A percentile compares a stretch with the other conserved stretches of the same genome.
Evolutionary conservation across 148 eudicot species (phyloP).

Genomic region (Vaccinium vitisidaea): DNA sequence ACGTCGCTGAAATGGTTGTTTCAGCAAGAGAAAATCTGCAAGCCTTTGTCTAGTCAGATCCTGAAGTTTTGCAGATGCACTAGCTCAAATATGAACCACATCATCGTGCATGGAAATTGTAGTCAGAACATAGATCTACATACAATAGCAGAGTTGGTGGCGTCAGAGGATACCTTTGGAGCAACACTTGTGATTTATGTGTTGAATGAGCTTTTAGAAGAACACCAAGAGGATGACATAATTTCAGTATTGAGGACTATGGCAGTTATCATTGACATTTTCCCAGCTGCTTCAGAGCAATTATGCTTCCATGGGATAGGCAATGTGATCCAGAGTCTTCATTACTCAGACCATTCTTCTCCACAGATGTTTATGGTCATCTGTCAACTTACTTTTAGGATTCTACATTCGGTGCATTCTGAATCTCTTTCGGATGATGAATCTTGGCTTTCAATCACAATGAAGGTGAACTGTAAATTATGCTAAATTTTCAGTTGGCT

Average conservation of each 20-base stretch:
- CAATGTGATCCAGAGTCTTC: constrained; percentile 49
- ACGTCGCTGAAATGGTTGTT: constrained; percentile 82
- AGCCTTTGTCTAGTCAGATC: constrained; percentile 60
- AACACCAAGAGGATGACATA: constrained; percentile 46
- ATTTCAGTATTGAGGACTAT: constrained; percentile 45
- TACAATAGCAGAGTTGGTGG: constrained; percentile 54
- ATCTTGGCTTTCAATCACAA: constrained; percentile 60
- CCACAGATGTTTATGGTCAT: constrained; percentile 33
- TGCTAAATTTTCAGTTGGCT: background rate
- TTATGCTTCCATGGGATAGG: constrained; percentile 74
- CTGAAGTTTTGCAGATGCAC: constrained; percentile 58
- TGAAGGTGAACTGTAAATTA: constrained; percentile 50
- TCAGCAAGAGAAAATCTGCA: constrained; percentile 77
- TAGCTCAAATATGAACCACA: constrained; percentile 25
- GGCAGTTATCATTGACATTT: constrained; percentile 39
- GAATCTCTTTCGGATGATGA: constrained; percentile 52
- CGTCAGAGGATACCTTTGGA: constrained; percentile 59
- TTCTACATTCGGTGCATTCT: constrained; percentile 55
- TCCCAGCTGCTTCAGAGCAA: constrained; percentile 79
- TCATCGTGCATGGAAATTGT: constrained; percentile 25
- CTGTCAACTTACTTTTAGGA: constrained; percentile 52
- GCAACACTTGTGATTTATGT: constrained; percentile 55
- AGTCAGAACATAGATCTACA: constrained; percentile 33
- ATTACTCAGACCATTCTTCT: constrained; percentile 33
- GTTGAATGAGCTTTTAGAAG: constrained; percentile 49